Conservation (phyloP, 2,329 filamentous ascomycete genomes). For the Ophiostoma montium region DNA sequence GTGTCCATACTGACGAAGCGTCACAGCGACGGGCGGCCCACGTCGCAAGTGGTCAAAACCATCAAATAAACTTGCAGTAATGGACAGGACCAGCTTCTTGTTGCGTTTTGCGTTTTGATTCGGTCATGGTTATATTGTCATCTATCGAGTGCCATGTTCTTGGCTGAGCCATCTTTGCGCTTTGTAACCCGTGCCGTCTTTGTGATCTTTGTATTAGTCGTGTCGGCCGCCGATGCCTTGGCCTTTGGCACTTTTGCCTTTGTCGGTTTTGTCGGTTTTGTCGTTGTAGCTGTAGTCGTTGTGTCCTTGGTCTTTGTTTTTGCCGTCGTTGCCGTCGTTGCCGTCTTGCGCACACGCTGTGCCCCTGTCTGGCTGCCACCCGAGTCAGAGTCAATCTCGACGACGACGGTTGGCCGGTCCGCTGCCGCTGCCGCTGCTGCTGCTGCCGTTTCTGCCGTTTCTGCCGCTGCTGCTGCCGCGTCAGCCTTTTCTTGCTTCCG, state of each 20-base stretch:
- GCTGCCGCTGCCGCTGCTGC: background rate
- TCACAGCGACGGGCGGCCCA: too few relatives aligned
- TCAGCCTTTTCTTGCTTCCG: conserved; percentile 9
- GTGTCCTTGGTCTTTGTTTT: background rate
- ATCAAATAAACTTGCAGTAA: too few relatives aligned
- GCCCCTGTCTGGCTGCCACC: background rate
- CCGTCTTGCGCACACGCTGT: background rate
- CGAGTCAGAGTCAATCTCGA: background rate
- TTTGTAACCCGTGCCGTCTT: conserved; percentile 6
- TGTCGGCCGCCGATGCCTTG: background rate
- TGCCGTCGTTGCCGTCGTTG: background rate
- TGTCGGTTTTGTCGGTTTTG: background rate
- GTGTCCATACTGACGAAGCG: too few relatives aligned
- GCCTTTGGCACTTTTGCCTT: background rate
- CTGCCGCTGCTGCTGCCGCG: background rate
- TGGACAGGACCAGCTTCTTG: too few relatives aligned
- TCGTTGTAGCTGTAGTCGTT: background rate
- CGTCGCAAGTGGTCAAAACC: too few relatives aligned
- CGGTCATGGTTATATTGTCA: background rate
- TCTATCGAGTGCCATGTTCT: background rate
- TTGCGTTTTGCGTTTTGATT: too few relatives aligned
- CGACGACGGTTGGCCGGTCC: background rate
- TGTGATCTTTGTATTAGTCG: conserved; percentile 2
- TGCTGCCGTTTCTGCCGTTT: conserved; percentile 4
- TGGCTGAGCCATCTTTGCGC: background rate